Evolutionary conservation across 805 yeast genomes (phyloP), one percentile per base, ranked within the genome.

Genomic region (Diddensiella transvaalensis): DNA sequence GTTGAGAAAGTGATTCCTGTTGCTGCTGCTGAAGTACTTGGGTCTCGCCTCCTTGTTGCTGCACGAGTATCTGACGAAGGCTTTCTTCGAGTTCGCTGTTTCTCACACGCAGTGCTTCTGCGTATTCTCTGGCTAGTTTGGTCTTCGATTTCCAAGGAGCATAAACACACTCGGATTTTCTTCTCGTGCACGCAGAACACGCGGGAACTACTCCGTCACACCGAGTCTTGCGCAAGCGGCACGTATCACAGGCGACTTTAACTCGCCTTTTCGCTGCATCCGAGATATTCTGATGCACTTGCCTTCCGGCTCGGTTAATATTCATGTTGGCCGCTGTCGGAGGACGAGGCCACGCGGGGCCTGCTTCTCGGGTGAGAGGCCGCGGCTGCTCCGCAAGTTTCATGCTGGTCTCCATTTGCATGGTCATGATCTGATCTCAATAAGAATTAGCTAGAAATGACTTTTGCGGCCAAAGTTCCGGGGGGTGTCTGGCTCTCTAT

Each of bases 81-180:
- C 24, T 38, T 38, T 10, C 26, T 38, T 38, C 42, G n/a, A 38
- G 42, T 15, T 38, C 42, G 8, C 5, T 22, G 26, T 38, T 38
- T 22, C 42, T 38, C 6, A 6, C 18, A 21, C 19, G 42, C 13
- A 38, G 10, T 8, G 42, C 6, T 22, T 38, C 42, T 8, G 42
- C 42, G 42, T 38, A 38, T 6, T 38, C 42, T 38, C 42, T 38
- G 10, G 42, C 42, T 17, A 38, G 42, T 15, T 38, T 38, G 22
- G 42, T 38, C n/a, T 38, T 38, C 24, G 42, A 38, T 17, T 38
- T 38, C 42, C 42, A 38, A 10, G 42, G 42, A 22, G 19, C 24
- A 21, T 38, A 38, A 24, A 38, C 24, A 17, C 42, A 38, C 11
- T 38, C 42, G 24, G 42, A 38, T 22, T 38, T 38, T 38, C 42